Base-by-base conservation (phyloP, 176 grass and related monocot genomes). In the Zoysia japonica region DNA sequence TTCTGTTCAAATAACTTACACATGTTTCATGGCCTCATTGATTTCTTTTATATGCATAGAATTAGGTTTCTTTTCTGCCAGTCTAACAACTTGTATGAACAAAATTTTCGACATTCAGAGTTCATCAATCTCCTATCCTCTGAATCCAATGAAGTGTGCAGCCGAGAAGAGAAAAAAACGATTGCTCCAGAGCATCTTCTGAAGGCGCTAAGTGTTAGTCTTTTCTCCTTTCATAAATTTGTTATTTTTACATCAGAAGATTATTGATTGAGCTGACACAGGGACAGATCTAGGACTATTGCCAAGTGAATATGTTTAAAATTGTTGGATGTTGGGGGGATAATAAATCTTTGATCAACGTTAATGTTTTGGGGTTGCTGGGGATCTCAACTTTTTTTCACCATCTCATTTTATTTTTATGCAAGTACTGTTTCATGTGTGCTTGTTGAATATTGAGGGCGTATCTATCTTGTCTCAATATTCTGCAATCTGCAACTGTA, bases 181-280 rank as follows among this genome's bases (percentile, higher is more conserved):
- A 97, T 97, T 78, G 91, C 94, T n/a, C 94, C 94, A 70, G 94
- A 94, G 64, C 94, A 97, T 90, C 91, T 97, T 90, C 74, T 97
- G 15, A 97, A 90, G 82, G 94, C 94, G 70, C 75, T 97, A 57
- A 81, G 92, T 88, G 94, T 97, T 62, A 74, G 68, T 73, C 44
- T 73, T 72, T 13, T 5, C 28, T 79, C 52, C 57, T 59, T 46
- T 45, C 41, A 36, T 28, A 7, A 15, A 1, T 9, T 61, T 61
- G 9, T 61, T 61, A 8, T 75, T 56, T 28, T 75, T 59, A 2
- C 11, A 7, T 44, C 28, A 28, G 28, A 28, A 28, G 28, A 28
- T 56, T 56, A 17, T 5, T 43, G 42, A 47, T 59, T 9, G 9
- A 41, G 55, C 61, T 11, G 20, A 59, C 40, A 59, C 16, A 59